Base-by-base conservation (phyloP, 805 yeast species). In the Barnettozyma wickerhamii region DNA sequence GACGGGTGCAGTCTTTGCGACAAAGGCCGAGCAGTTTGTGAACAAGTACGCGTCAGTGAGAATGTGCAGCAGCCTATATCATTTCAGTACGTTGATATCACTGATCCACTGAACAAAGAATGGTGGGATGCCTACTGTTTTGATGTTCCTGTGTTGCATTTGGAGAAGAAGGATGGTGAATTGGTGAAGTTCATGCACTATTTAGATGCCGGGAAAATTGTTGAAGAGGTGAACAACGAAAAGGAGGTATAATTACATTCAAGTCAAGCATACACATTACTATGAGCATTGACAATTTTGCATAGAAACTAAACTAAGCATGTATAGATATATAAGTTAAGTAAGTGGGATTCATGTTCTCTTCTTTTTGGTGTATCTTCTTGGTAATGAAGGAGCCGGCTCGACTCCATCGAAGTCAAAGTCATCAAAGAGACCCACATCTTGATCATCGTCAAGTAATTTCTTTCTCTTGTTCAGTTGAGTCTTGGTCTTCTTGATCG, bases 131-230 rank as follows among this genome's bases (percentile, higher is more conserved):
- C 71, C 45, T 84, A 84, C 50, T 77, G 89, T 50, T 83, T 78
- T 56, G 95, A 84, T 54, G 82, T 84, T 6, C 95, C 95, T 0
- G 95, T 84, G 0, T 55, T 84, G 31, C 90, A 84, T 56, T 67
- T 84, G 7, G 81, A 79, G 50, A 65, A 79, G 43, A 63, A 55
- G 6, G 72, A 71, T 38, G 63, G 53, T 26, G 66, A 72, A 34
- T 71, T 80, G 3, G 69, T 72, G 5, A 79, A 77, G 51, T 77
- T 79, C 54, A 82, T 84, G 83, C 91, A 84, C 60, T 69, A 77
- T 40, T 71, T 84, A 42, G 64, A 78, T 41, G 69, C 71, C 33
- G 74, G 72, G 5, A 79, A 79, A 43, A 56, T 83, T 4, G 48
- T 69, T 12, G 77, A 74, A 17, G 84, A 75, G 49, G 64, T 82